Percentiles rank a stretch among this genome's conserved stretches.
These are phyloP conservation scores for Bondarzewia mesenterica DNA, from an alignment of 1,284 basidiomycete species.

Conservation along the genomic window DNA sequence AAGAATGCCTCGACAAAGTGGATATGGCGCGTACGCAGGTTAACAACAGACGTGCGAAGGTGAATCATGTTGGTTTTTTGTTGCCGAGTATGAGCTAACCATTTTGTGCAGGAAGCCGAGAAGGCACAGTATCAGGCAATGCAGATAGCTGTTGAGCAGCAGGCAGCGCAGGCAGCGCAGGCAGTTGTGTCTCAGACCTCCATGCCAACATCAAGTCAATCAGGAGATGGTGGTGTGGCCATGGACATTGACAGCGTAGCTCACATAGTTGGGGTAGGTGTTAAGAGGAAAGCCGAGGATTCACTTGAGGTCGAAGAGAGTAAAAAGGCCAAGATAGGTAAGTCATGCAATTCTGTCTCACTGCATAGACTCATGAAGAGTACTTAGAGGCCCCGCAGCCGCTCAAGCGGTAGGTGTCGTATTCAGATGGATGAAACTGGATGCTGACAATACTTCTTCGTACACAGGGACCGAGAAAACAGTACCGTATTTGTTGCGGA, in stretches of 20 bases:
- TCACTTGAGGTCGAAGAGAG: slow-evolving; percentile 28
- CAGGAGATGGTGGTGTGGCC: slow-evolving; percentile 14
- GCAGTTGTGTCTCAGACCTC: slow-evolving; percentile 27
- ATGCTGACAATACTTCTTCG: background rate
- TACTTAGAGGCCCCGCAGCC: slow-evolving; percentile 34
- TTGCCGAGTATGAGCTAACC: background rate
- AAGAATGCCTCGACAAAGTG: slow-evolving; percentile 61
- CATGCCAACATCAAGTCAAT: slow-evolving; percentile 3
- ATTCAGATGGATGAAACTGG: background rate
- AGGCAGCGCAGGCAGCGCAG: slow-evolving; percentile 23
- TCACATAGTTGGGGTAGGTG: slow-evolving; percentile 26
- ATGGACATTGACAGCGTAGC: slow-evolving; percentile 47
- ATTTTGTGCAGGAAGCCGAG: slow-evolving; percentile 44
- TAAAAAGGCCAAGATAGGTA: slow-evolving; percentile 60
- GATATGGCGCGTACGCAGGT: slow-evolving; percentile 59
- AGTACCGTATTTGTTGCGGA: slow-evolving; percentile 84
- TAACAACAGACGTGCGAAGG: slow-evolving; percentile 60
- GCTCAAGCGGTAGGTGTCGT: slow-evolving; percentile 49
- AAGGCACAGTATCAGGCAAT: slow-evolving; percentile 43
- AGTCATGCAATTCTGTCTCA: slow-evolving; percentile 14
- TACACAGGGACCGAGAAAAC: slow-evolving; percentile 86
- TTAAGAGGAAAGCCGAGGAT: slow-evolving; percentile 62
- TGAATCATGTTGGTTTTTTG: slow-evolving; percentile 16
- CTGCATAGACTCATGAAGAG: slow-evolving; percentile 5
- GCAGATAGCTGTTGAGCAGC: slow-evolving; percentile 42